Conservation (phyloP, 2,329 filamentous ascomycete genomes). For the Fusarium transvaalense region DNA sequence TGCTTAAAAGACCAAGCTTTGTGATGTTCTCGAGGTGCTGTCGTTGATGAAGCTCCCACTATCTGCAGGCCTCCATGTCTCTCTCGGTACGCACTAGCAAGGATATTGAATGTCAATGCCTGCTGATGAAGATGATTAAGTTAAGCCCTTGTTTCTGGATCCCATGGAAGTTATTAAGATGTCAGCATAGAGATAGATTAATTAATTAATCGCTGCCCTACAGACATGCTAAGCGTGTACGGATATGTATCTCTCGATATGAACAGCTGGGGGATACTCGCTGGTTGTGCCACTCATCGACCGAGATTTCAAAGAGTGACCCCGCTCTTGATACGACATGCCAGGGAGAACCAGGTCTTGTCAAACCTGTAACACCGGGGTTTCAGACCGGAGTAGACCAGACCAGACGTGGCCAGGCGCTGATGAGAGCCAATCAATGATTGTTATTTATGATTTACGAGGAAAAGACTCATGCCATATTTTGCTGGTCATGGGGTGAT, state of each 20-base stretch:
- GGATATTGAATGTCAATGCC: neutral
- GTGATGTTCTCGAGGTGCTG: neutral
- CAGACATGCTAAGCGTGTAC: neutral
- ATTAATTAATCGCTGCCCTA: neutral
- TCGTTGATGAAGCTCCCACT: neutral
- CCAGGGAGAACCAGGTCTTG: conserved; percentile 38
- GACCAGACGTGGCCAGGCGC: conserved; percentile 12
- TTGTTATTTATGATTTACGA: conserved; percentile 1
- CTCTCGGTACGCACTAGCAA: neutral
- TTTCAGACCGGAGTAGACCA: conserved; percentile 36
- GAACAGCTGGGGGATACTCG: conserved; percentile 7
- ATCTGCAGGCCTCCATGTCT: neutral
- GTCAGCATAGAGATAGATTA: neutral
- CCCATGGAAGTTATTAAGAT: neutral
- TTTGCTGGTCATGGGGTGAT: conserved; percentile 15
- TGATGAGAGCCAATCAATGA: conserved; percentile 26
- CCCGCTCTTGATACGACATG: conserved; percentile 36
- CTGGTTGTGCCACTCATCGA: conserved; percentile 21
- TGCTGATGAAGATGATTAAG: neutral
- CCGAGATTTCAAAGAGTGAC: conserved; percentile 12
- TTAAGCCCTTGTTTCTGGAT: conserved; percentile 5
- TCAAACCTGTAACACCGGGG: conserved; percentile 48
- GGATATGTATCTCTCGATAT: neutral
- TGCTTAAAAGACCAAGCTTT: neutral
- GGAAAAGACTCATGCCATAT: conserved; percentile 13